phyloP scores from a whole-genome alignment of 352 stramenopile genomes.

The Phytophthora aleatoria region DNA sequence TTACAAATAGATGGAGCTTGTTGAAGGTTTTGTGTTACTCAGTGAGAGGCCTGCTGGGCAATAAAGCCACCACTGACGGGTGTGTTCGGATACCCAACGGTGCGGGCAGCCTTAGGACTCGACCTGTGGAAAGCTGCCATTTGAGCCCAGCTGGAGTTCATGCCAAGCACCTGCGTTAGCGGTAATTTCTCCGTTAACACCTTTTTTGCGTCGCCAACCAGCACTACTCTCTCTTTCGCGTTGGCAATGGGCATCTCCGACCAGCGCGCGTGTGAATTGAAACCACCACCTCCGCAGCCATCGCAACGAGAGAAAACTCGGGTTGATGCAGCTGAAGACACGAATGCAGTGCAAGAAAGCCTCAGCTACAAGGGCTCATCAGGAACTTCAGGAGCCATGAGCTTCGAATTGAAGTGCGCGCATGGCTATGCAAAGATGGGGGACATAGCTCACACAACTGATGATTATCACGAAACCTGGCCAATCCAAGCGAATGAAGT shows the following conservation, averaged over 20 bases:
- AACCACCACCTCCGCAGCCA: not conserved
- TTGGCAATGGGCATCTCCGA: slow-evolving; percentile 2
- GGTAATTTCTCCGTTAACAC: slow-evolving; percentile 21
- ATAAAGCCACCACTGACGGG: not conserved
- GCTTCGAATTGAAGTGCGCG: not conserved
- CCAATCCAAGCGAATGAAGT: too few species aligned
- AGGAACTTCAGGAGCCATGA: not conserved
- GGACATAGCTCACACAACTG: slow-evolving; percentile 1
- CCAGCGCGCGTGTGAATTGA: slow-evolving; percentile 1
- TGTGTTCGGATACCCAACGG: slow-evolving; percentile 1
- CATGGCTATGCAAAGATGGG: slow-evolving; percentile 12
- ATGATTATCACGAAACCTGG: too few species aligned
- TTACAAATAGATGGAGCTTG: too few species aligned
- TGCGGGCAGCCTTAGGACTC: not conserved
- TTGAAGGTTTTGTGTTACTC: not conserved
- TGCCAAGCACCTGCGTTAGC: slow-evolving; percentile 2
- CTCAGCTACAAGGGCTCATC: not conserved
- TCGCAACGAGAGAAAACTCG: not conserved
- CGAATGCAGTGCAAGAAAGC: too few species aligned
- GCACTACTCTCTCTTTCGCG: slow-evolving; percentile 3
- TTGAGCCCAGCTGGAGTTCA: not conserved
- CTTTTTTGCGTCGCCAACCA: not conserved
- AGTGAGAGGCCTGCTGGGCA: not conserved
- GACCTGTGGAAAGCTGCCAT: not conserved
- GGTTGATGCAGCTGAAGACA: not conserved